Percentiles rank a stretch among this genome's conserved stretches.
These are phyloP conservation scores for Fusarium verticillioides DNA, from an alignment of 2,329 filamentous ascomycete species.

Conservation along the genomic window DNA sequence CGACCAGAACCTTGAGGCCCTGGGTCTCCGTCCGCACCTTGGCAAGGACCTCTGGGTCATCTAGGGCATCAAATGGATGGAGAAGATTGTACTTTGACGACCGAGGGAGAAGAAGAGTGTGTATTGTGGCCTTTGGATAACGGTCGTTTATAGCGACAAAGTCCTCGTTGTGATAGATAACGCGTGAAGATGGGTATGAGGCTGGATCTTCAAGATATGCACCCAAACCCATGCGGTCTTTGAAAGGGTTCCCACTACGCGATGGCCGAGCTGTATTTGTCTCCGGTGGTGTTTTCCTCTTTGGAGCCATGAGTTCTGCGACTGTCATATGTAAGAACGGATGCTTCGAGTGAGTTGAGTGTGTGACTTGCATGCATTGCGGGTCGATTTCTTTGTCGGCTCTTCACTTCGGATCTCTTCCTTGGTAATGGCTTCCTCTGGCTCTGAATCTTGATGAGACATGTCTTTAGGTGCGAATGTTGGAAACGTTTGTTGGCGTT, in stretches of 20 bases:
- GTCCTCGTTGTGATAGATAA: conserved; percentile 73
- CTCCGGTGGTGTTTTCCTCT: conserved; percentile 47
- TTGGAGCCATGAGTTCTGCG: conserved; percentile 52
- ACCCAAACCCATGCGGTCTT: conserved; percentile 70
- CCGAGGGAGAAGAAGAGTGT: conserved; percentile 88
- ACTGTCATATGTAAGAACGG: conserved; percentile 31
- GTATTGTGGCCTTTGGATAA: conserved; percentile 86
- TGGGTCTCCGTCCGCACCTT: conserved; percentile 69
- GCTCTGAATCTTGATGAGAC: conserved; percentile 42
- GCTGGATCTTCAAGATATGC: conserved; percentile 74
- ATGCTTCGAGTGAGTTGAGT: neutral
- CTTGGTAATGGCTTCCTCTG: conserved; percentile 55
- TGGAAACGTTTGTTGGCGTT: neutral
- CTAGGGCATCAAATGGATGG: conserved; percentile 83
- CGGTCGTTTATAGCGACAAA: conserved; percentile 84
- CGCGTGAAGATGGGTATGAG: conserved; percentile 66
- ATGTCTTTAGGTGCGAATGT: conserved; percentile 26
- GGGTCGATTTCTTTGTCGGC: conserved; percentile 35
- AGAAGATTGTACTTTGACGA: conserved; percentile 66
- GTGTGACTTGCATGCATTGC: conserved; percentile 57
- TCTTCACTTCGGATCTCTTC: conserved; percentile 55
- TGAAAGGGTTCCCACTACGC: conserved; percentile 51
- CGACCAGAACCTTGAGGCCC: conserved; percentile 73
- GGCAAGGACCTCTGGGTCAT: conserved; percentile 74
- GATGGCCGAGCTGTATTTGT: conserved; percentile 24